These are phyloP conservation scores for Tilletia caries DNA, from an alignment of 1,284 basidiomycete species.

Conservation along the genomic window DNA sequence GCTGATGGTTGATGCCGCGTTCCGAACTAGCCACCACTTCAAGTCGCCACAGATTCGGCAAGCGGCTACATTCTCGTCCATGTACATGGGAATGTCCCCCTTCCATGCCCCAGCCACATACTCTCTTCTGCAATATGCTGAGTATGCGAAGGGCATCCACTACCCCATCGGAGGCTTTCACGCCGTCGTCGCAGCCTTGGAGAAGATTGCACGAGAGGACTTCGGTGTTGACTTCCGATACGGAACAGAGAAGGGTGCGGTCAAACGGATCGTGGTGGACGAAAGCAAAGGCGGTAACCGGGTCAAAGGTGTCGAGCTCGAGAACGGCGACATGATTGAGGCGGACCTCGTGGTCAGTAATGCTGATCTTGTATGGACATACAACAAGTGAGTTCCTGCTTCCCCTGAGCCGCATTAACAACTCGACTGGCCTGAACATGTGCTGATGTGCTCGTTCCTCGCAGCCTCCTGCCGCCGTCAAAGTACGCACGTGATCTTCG, in stretches of 20 bases:
- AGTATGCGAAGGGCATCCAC: slow-evolving; percentile 59
- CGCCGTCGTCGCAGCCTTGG: slow-evolving; percentile 56
- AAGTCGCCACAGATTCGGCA: slow-evolving; percentile 57
- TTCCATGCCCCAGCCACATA: slow-evolving; percentile 61
- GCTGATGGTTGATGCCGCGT: slow-evolving; percentile 49
- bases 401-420: background rate
- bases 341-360: slow-evolving; percentile 61
- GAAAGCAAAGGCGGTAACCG: slow-evolving; percentile 22
- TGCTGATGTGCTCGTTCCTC: too few species aligned
- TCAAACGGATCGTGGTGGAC: slow-evolving; percentile 53
- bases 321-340: slow-evolving; percentile 54
- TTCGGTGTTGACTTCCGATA: slow-evolving; percentile 57
- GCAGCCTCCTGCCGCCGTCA: slow-evolving; percentile 55
- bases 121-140: slow-evolving; percentile 60
- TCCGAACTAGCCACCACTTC: slow-evolving; percentile 55
- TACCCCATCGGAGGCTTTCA: slow-evolving; percentile 61
- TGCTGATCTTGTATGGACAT: slow-evolving; percentile 60
- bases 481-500: slow-evolving; percentile 46
- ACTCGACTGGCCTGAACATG: too few species aligned
- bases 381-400: slow-evolving; percentile 46
- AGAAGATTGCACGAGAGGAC: slow-evolving; percentile 55
- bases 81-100: slow-evolving; percentile 58
- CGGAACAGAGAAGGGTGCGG: slow-evolving; percentile 41
- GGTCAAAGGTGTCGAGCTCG: slow-evolving; percentile 56
- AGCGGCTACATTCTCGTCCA: slow-evolving; percentile 24